Evolutionary conservation across 2,329 filamentous ascomycete genomes (phyloP).

Genomic region (Triangularia setosa): DNA sequence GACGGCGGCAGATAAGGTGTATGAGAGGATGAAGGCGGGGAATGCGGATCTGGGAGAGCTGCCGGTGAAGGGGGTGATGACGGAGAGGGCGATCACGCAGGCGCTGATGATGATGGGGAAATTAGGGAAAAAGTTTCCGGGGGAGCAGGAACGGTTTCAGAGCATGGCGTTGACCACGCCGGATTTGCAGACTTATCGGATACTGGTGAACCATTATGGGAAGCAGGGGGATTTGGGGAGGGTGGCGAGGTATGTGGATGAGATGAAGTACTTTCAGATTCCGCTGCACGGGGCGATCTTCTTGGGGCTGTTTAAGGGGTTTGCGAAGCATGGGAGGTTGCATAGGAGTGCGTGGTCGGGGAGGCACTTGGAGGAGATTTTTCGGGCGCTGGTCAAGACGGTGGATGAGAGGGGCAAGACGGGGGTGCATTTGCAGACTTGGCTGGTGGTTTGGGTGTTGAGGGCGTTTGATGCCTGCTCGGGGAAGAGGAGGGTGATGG

Average conservation of each 20-base stretch:
- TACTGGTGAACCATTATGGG: slow-evolving; percentile 74
- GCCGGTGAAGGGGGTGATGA: slow-evolving; percentile 44
- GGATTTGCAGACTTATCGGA: slow-evolving; percentile 72
- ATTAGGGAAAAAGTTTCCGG: slow-evolving; percentile 52
- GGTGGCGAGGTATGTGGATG: slow-evolving; percentile 67
- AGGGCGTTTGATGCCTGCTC: slow-evolving; percentile 61
- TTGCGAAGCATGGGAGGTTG: slow-evolving; percentile 65
- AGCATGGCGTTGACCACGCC: slow-evolving; percentile 63
- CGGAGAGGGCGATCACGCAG: slow-evolving; percentile 48
- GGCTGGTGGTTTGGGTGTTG: slow-evolving; percentile 59
- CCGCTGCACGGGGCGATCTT: slow-evolving; percentile 74
- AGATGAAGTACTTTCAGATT: slow-evolving; percentile 71
- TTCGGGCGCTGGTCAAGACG: slow-evolving; percentile 58
- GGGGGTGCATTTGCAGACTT: slow-evolving; percentile 51
- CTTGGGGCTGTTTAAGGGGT: slow-evolving; percentile 77
- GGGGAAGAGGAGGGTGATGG: slow-evolving; percentile 47
- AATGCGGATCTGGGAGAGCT: slow-evolving; percentile 27
- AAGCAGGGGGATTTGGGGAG: slow-evolving; percentile 66
- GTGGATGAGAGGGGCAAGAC: slow-evolving; percentile 42
- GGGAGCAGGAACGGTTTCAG: slow-evolving; percentile 54
- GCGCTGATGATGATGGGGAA: slow-evolving; percentile 56
- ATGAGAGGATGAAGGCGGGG: slow-evolving; percentile 71
- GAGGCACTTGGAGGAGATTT: slow-evolving; percentile 63
- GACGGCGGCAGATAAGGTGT: slow-evolving; percentile 72
- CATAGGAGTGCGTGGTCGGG: slow-evolving; percentile 67